Percentiles rank a stretch among this genome's conserved stretches.
Conservation (phyloP, 805 yeast genomes). For the Ogataea ganodermae region DNA sequence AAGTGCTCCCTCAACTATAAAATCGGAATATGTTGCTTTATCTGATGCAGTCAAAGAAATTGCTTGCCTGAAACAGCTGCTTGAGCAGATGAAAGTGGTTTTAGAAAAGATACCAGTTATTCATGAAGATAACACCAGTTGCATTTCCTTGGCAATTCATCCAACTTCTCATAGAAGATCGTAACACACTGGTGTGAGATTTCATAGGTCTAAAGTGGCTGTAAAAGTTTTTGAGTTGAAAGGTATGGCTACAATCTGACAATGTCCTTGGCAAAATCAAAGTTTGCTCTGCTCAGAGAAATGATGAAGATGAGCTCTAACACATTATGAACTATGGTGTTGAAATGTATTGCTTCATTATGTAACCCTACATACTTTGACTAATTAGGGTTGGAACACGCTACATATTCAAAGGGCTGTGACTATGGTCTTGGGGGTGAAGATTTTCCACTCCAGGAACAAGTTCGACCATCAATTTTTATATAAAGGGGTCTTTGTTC, state of each 20-base stretch:
- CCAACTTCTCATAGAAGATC: not conserved
- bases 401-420: too few relatives aligned
- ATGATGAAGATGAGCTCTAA: not conserved
- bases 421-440: too few relatives aligned
- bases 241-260: not conserved
- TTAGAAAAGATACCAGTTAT: not conserved
- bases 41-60: slow-evolving; percentile 14
- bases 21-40: slow-evolving; percentile 18
- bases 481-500: too few relatives aligned
- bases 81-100: slow-evolving; percentile 6
- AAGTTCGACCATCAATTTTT: too few relatives aligned
- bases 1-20: slow-evolving; percentile 18
- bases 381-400: too few relatives aligned
- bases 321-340: slow-evolving; percentile 1
- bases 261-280: not conserved
- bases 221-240: not conserved
- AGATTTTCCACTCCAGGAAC: too few relatives aligned
- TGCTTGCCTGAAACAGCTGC: slow-evolving; percentile 11
- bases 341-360: too few relatives aligned
- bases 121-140: slow-evolving; percentile 10
- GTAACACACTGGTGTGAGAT: not conserved
- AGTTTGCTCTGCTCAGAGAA: not conserved
- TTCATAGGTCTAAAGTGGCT: not conserved
- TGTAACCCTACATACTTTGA: too few relatives aligned
- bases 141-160: not conserved